These are phyloP conservation scores for Quercus lobata DNA, from an alignment of 331 rosid species.

Conservation along the genomic window DNA sequence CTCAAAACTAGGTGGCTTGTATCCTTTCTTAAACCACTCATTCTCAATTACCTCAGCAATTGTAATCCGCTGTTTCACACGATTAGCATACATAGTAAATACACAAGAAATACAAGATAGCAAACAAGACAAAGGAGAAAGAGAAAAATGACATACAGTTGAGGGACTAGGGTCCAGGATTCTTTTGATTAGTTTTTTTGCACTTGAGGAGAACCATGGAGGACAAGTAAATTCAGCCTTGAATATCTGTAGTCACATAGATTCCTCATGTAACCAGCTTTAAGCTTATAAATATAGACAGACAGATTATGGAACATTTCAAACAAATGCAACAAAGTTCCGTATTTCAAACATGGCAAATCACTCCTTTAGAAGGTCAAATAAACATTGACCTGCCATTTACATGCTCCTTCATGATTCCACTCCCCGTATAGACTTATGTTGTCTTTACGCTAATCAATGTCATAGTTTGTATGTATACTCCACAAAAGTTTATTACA, in stretches of 20 bases:
- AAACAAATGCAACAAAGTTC: neutral
- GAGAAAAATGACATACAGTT: constrained; percentile 49
- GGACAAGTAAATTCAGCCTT: constrained; percentile 87
- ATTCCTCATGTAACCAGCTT: neutral
- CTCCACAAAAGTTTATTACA: neutral
- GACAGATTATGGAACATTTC: neutral
- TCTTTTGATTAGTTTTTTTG: constrained; percentile 77
- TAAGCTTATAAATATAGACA: neutral
- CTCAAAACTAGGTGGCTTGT: constrained; percentile 75
- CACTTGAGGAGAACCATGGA: constrained; percentile 93
- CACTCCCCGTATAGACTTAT: neutral
- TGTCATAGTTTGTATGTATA: neutral
- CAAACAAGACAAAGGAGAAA: neutral
- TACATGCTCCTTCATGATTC: neutral
- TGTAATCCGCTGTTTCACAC: constrained; percentile 71
- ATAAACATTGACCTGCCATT: neutral
- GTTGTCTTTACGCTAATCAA: neutral
- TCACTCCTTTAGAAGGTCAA: neutral
- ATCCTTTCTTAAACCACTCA: constrained; percentile 97
- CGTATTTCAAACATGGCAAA: neutral
- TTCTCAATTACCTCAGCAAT: constrained; percentile 76
- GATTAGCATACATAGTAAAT: neutral
- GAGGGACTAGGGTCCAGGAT: constrained; percentile 88
- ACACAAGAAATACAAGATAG: neutral
- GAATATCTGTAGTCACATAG: constrained; percentile 57